phyloP scores from a whole-genome alignment of 2,329 filamentous ascomycete genomes.

The Akanthomyces muscarius region DNA sequence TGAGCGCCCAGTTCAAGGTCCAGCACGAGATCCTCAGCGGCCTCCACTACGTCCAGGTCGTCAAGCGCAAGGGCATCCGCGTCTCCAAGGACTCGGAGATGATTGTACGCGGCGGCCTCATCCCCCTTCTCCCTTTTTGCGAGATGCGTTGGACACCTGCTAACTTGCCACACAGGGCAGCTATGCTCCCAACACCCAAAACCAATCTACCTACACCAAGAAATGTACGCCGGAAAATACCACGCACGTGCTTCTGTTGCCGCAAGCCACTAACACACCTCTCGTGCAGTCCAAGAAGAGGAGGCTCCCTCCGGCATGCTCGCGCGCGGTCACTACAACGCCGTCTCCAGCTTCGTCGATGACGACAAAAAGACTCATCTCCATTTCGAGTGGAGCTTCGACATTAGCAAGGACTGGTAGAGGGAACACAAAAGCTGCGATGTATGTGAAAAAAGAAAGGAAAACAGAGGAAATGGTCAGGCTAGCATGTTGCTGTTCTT shows the following conservation, averaged over 20 bases:
- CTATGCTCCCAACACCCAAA: slow-evolving; percentile 87
- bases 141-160: background rate
- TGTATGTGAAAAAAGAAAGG: background rate
- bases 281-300: slow-evolving; percentile 70
- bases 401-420: slow-evolving; percentile 96
- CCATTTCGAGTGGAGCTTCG: slow-evolving; percentile 92
- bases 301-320: slow-evolving; percentile 91
- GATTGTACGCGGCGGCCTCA: slow-evolving; percentile 64
- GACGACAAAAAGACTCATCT: slow-evolving; percentile 91
- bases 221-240: slow-evolving; percentile 61
- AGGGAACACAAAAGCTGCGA: slow-evolving; percentile 1
- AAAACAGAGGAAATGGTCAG: background rate
- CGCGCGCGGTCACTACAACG: slow-evolving; percentile 84
- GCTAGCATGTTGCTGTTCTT: slow-evolving; percentile 3
- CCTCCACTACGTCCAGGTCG: slow-evolving; percentile 90
- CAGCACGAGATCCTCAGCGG: slow-evolving; percentile 95
- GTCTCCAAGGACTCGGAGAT: slow-evolving; percentile 96
- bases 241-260: background rate
- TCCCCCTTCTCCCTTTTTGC: background rate
- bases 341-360: slow-evolving; percentile 85
- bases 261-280: slow-evolving; percentile 16
- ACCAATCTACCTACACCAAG: slow-evolving; percentile 82
- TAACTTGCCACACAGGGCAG: slow-evolving; percentile 59
- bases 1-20: slow-evolving; percentile 91
- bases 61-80: slow-evolving; percentile 82